Base-by-base conservation (phyloP, 805 yeast genomes). In the Scheffersomyces spartinae region DNA sequence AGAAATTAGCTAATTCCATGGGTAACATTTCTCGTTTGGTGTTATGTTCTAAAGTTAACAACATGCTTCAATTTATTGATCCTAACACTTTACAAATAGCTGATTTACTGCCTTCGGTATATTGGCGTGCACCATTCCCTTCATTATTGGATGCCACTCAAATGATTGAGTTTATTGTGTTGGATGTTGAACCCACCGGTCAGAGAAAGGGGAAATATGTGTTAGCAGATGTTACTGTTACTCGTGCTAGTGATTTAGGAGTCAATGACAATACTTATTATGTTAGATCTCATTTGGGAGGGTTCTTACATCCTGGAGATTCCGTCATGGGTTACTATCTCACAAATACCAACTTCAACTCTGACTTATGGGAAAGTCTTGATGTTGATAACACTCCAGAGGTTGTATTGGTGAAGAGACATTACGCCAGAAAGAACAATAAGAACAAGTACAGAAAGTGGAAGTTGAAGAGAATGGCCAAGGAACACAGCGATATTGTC, bases 391-490 rank as follows among this genome's bases (percentile, higher is more conserved):
- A 75, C 36, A 55, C 75, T 13, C 91, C 94, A 11, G 96, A 86
- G 42, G 94, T 86, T 25, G 68, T 84, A 2, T 52, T 86, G 34
- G 93, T 88, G 30, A 84, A 85, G 83, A 86, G 85, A 49, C 71
- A 71, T 54, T 88, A 85, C 61, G 67, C 75, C 23, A 77, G 94
- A 64, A 79, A 77, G 61, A 64, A 73, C 24, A 72, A 70, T 60
- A 78, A 73, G 61, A 58, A 70, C 38, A 78, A 77, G 70, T 71
- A 75, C 65, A 75, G 88, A 68, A 64, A 65, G 53, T 83, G 94
- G 94, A 83, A 79, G 57, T 73, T 88, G 55, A 81, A 82, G 75
- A 80, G 97, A 68, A 86, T 88, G 95, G 97, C 97, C 19, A 81
- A 68, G 47, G 97, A 91, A 58, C 94, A 86, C 59, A 71, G 73